A percentile compares a stretch with the other conserved stretches of the same genome.
phyloP scores from a whole-genome alignment of 805 yeast genomes.

The Nakazawaea laoshanensis region DNA sequence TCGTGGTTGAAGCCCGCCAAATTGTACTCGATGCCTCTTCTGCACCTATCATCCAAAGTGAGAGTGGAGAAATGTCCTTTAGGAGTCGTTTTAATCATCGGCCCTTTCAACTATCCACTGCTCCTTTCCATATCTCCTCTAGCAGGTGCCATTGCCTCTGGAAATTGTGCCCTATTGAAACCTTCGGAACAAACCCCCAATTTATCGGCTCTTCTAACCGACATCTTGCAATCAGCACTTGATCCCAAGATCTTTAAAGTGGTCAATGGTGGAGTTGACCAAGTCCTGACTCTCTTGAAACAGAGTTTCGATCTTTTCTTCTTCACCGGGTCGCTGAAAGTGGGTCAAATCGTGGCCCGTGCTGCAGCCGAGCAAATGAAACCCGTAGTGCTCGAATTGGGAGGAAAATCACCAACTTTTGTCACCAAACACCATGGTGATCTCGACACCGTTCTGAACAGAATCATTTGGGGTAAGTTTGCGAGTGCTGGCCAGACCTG shows the following conservation, averaged over 20 bases:
- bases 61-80: conserved; percentile 32
- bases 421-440: conserved; percentile 44
- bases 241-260: conserved; percentile 50
- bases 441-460: conserved; percentile 36
- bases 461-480: conserved; percentile 74
- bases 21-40: conserved; percentile 27
- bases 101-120: conserved; percentile 80
- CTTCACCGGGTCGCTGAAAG: conserved; percentile 74
- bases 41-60: conserved; percentile 16
- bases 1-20: conserved; percentile 51
- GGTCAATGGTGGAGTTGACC: conserved; percentile 65
- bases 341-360: conserved; percentile 68
- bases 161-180: conserved; percentile 72
- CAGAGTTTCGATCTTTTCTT: conserved; percentile 74
- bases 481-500: conserved; percentile 87
- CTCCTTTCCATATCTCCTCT: conserved; percentile 56
- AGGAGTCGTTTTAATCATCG: conserved; percentile 67
- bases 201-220: conserved; percentile 48
- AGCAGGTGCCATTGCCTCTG: conserved; percentile 77
- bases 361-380: conserved; percentile 83
- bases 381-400: conserved; percentile 76
- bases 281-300: conserved; percentile 49
- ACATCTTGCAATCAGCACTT: conserved; percentile 41
- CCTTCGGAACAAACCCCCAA: conserved; percentile 68
- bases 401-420: conserved; percentile 88